Percentiles rank a stretch among this genome's conserved stretches.
These are phyloP conservation scores for Gossypium mustelinum DNA, from an alignment of 345 rosid genomes.

Conservation along the genomic window DNA sequence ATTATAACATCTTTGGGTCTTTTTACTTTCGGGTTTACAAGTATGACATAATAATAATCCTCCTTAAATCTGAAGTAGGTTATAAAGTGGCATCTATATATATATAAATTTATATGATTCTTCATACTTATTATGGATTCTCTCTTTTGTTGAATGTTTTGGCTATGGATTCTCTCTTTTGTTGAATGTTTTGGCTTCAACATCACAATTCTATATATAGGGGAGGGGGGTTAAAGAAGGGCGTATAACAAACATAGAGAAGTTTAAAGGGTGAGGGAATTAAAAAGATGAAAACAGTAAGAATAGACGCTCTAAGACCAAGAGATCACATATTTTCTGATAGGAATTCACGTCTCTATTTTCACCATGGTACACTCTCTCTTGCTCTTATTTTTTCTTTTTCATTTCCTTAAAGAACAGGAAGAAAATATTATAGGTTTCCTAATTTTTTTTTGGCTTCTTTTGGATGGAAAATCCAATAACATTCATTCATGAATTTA, in stretches of 20 bases:
- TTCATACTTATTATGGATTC: too few relatives aligned
- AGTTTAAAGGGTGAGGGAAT: neutral
- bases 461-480: neutral
- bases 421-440: neutral
- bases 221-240: neutral
- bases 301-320: neutral
- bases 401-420: neutral
- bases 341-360: neutral
- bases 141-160: too few relatives aligned
- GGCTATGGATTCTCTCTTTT: too few relatives aligned
- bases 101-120: too few relatives aligned
- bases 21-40: too few relatives aligned
- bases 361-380: neutral
- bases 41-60: too few relatives aligned
- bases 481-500: neutral
- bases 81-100: too few relatives aligned
- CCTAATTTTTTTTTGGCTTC: neutral
- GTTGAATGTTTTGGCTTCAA: too few relatives aligned
- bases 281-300: neutral
- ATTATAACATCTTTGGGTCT: too few relatives aligned
- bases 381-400: neutral
- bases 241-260: neutral
- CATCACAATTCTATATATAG: neutral
- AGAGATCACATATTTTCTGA: neutral
- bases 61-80: too few relatives aligned